These are phyloP conservation scores for Starmera amethionina DNA, from an alignment of 805 yeast species.

Conservation along the genomic window DNA sequence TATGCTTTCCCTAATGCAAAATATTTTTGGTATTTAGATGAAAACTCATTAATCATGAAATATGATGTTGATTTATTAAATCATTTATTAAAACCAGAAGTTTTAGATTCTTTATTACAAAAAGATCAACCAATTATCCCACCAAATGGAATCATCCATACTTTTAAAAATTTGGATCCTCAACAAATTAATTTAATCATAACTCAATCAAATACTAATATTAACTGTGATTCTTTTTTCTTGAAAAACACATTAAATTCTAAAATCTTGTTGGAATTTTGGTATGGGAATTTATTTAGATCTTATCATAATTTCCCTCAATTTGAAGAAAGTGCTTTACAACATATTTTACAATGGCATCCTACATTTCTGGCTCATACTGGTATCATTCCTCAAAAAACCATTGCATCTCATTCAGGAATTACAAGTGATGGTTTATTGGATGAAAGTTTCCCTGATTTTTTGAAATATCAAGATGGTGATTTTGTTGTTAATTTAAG, in stretches of 20 bases:
- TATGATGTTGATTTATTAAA: conserved; percentile 48
- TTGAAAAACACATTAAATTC: conserved; percentile 57
- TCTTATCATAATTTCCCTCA: conserved; percentile 48
- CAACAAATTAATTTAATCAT: conserved; percentile 48
- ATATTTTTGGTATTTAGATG: conserved; percentile 83
- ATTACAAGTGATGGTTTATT: conserved; percentile 13
- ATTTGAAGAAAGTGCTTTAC: conserved; percentile 57
- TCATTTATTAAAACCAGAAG: conserved; percentile 50
- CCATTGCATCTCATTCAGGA: conserved; percentile 39
- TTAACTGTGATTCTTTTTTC: conserved; percentile 67
- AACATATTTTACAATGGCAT: conserved; percentile 95
- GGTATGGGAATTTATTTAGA: conserved; percentile 67
- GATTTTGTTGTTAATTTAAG: conserved; percentile 60
- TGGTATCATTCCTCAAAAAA: conserved; percentile 58
- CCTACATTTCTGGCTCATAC: conserved; percentile 67
- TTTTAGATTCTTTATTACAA: conserved; percentile 52
- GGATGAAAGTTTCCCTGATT: too few relatives aligned
- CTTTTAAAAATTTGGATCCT: conserved; percentile 52
- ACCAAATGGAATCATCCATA: conserved; percentile 55
- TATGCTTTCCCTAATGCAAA: conserved; percentile 86
- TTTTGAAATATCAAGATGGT: conserved; percentile 42
- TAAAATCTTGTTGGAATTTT: conserved; percentile 62
- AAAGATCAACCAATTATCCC: conserved; percentile 68
- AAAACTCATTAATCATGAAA: conserved; percentile 70
- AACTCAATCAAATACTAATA: conserved; percentile 56